Base-by-base conservation (phyloP, 805 yeast genomes). In the Zygosaccharomyces gambellarensis region DNA sequence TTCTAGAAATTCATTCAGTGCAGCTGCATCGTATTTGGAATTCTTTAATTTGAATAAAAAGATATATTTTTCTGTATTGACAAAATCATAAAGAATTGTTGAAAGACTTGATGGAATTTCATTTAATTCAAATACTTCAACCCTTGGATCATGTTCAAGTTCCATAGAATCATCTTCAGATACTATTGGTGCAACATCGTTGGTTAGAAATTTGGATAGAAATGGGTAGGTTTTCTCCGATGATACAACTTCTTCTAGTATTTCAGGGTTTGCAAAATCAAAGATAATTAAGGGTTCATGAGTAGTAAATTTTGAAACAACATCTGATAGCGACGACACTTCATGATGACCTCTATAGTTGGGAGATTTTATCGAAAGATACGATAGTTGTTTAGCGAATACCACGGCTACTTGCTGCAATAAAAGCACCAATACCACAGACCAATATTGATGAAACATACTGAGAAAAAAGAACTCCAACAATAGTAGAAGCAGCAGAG, bases 1-100 rank as follows among this genome's bases (percentile, higher is more conserved):
- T 38, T 64, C 68, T 30, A 65, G 32, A 39, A 60, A 63, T 36
- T 60, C 64, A 46, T 64, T 65, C 27, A 66, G 36, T 29, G 46
- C 46, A 11, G 48, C 43, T 31, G 60, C 43, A 43, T 63, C 59
- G 46, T 65, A 65, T n/a, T 52, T 43, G 6, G 50, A 32, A n/a
- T 46, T 52, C 10, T 52, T 50, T 25, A 66, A 61, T 23, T 60
- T 48, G 43, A 65, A 60, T 47, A 63, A 51, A 30, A 63, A 46
- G 11, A 57, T 47, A 30, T 46, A 42, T 31, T 58, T 54, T n/a
- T 53, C 56, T 12, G 55, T 54, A 19, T 58, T 38, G 14, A 55
- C 46, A 23, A 49, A 43, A 30, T 58, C 56, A 43, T 56, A 57
- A 23, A 65, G 47, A 8, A 59, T 40, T 11, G 58, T 58, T n/a